Percentiles rank a stretch among this genome's conserved stretches.
These are phyloP conservation scores for Dioszegia aurantiaca DNA, from an alignment of 768 basidiomycete species.

Conservation along the genomic window DNA sequence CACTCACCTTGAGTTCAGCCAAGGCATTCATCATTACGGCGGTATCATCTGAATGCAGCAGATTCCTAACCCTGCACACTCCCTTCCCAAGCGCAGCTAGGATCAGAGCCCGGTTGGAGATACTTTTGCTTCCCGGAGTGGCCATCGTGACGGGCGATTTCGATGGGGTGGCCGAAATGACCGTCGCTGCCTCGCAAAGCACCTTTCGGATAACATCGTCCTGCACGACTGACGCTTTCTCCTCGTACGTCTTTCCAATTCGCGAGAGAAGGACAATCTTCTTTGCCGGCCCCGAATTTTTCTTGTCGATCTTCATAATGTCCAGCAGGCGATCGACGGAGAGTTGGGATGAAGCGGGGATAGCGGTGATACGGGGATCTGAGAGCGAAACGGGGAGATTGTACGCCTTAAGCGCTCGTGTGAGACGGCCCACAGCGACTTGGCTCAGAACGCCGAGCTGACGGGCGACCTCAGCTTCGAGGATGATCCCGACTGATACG, in stretches of 20 bases:
- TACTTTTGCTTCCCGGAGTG: constrained; percentile 93
- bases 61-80: constrained; percentile 79
- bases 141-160: constrained; percentile 66
- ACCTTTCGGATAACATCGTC: constrained; percentile 80
- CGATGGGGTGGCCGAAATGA: constrained; percentile 67
- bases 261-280: constrained; percentile 87
- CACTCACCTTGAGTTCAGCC: constrained; percentile 71
- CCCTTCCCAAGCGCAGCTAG: constrained; percentile 88
- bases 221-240: constrained; percentile 77
- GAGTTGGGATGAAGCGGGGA: constrained; percentile 67
- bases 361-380: constrained; percentile 71
- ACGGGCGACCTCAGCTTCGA: constrained; percentile 90
- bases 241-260: constrained; percentile 89
- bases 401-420: constrained; percentile 82
- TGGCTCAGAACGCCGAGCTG: constrained; percentile 83
- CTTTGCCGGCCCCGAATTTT: constrained; percentile 88
- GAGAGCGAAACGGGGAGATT: constrained; percentile 78
- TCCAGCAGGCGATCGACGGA: constrained; percentile 79
- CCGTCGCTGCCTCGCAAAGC: constrained; percentile 72
- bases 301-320: constrained; percentile 96
- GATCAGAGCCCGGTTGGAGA: constrained; percentile 90
- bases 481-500: constrained; percentile 89
- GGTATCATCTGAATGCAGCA: constrained; percentile 95
- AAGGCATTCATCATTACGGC: constrained; percentile 99
- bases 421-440: constrained; percentile 85